These are phyloP conservation scores for Liriodendron chinense DNA, from an alignment of 164 flowering plant species.

Conservation along the genomic window DNA sequence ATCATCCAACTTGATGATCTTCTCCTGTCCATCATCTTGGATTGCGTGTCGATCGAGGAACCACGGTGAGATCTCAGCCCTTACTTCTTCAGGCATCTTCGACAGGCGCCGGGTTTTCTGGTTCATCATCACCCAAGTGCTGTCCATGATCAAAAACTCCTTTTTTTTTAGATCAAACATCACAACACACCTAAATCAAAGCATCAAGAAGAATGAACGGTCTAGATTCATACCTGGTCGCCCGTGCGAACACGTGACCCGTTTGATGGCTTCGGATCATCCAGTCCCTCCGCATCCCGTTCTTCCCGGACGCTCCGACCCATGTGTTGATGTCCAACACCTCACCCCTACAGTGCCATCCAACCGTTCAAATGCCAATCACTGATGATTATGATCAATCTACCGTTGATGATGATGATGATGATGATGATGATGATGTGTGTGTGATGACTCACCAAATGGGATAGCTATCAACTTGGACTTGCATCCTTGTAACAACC, in stretches of 20 bases:
- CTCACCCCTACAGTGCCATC: slow-evolving; percentile 47
- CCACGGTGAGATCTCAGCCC: slow-evolving; percentile 69
- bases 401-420: not conserved
- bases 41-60: slow-evolving; percentile 57
- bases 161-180: not conserved
- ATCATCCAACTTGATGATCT: slow-evolving; percentile 51
- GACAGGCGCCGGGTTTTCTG: slow-evolving; percentile 66
- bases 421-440: not conserved
- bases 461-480: slow-evolving; percentile 48
- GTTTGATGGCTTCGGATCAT: slow-evolving; percentile 39
- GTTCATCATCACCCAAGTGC: slow-evolving; percentile 91
- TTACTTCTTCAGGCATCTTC: slow-evolving; percentile 77
- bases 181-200: not conserved
- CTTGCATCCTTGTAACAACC: slow-evolving; percentile 56
- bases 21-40: slow-evolving; percentile 39
- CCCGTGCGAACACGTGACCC: slow-evolving; percentile 45
- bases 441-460: slow-evolving; percentile 36
- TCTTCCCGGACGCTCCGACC: slow-evolving; percentile 61
- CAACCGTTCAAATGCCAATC: not conserved
- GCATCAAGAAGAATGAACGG: not conserved
- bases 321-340: slow-evolving; percentile 58
- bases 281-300: slow-evolving; percentile 66
- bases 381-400: not conserved
- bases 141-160: slow-evolving; percentile 26
- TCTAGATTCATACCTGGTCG: slow-evolving; percentile 35